Conservation (phyloP, 2,329 filamentous ascomycete species). For the Paraphaeosphaeria minitans region DNA sequence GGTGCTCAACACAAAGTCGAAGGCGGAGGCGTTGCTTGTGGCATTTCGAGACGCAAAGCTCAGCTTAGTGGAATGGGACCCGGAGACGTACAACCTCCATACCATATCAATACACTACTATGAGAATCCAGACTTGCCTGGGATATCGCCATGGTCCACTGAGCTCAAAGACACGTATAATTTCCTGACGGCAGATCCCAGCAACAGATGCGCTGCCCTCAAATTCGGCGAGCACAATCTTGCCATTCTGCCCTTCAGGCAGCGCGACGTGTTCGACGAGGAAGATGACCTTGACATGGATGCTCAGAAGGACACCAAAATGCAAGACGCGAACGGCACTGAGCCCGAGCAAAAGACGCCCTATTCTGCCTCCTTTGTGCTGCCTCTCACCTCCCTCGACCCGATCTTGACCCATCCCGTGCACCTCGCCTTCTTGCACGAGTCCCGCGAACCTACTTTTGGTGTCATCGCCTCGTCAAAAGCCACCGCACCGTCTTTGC, state of each 20-base stretch:
- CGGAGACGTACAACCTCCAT: conserved; percentile 74
- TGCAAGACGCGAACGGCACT: conserved; percentile 43
- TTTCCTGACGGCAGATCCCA: conserved; percentile 85
- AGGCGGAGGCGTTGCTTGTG: conserved; percentile 81
- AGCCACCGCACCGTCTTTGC: conserved; percentile 73
- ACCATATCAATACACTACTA: conserved; percentile 98
- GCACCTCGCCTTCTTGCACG: conserved; percentile 90
- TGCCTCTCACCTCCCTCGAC: conserved; percentile 87
- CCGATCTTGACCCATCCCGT: conserved; percentile 85
- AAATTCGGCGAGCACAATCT: conserved; percentile 89
- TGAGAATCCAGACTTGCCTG: conserved; percentile 87
- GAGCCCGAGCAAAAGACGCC: conserved; percentile 62
- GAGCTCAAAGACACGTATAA: conserved; percentile 77
- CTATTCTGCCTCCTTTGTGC: conserved; percentile 89
- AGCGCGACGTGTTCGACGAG: conserved; percentile 85
- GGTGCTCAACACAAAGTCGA: conserved; percentile 72
- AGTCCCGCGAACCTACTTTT: conserved; percentile 97
- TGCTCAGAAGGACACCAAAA: conserved; percentile 50
- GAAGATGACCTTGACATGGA: conserved; percentile 87
- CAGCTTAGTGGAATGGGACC: conserved; percentile 92
- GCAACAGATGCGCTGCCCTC: conserved; percentile 89
- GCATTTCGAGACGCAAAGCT: conserved; percentile 91
- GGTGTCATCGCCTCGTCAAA: conserved; percentile 84
- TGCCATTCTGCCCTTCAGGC: conserved; percentile 91
- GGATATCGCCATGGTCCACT: conserved; percentile 76